A percentile compares a stretch with the other conserved stretches of the same genome.
phyloP scores from a whole-genome alignment of 2,329 filamentous ascomycete species.

The Aspergillus quadricinctus region DNA sequence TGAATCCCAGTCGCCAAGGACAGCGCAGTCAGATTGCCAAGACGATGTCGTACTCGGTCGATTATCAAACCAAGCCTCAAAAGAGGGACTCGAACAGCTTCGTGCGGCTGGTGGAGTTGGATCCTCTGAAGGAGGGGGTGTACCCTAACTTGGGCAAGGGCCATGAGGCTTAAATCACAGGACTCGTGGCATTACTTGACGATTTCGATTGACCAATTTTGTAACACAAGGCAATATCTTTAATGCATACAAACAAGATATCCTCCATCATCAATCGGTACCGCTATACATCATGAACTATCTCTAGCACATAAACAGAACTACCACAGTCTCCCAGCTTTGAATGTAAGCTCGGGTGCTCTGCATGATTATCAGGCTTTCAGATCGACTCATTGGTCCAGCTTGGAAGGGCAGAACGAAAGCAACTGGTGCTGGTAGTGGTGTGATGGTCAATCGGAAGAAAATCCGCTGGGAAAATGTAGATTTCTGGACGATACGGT shows the following conservation, averaged over 20 bases:
- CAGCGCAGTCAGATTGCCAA: conserved; percentile 19
- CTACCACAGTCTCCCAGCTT: too few species aligned
- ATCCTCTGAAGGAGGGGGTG: background rate
- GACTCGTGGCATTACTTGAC: background rate
- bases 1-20: background rate
- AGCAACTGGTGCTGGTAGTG: too few species aligned
- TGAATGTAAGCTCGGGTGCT: too few species aligned
- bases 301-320: too few species aligned
- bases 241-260: background rate
- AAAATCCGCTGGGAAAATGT: too few species aligned
- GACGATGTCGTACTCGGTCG: conserved; percentile 21
- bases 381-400: too few species aligned
- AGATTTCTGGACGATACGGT: too few species aligned
- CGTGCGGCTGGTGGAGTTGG: conserved; percentile 10
- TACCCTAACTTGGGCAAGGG: background rate
- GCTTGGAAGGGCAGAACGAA: too few species aligned
- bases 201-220: background rate
- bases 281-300: too few species aligned
- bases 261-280: background rate
- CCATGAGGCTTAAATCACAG: background rate
- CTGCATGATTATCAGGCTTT: too few species aligned
- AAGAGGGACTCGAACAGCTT: conserved; percentile 9
- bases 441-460: too few species aligned
- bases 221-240: too few species aligned
- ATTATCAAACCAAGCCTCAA: conserved; percentile 13